Conservation (phyloP, 306 rosid species). For the Mimosa bimucronata region DNA sequence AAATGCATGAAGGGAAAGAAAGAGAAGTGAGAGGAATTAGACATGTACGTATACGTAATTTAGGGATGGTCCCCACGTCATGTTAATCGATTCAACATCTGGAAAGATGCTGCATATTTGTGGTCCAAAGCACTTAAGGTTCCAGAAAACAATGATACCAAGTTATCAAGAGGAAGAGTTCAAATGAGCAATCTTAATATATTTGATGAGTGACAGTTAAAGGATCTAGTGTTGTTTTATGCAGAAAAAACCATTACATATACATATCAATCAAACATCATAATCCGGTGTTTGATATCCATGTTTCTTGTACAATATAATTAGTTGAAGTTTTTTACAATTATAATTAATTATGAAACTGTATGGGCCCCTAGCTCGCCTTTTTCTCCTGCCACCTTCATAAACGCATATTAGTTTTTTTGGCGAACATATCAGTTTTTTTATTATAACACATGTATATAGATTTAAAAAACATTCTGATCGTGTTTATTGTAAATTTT, state of each 20-base stretch:
- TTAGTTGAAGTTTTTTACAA: background rate
- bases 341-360: background rate
- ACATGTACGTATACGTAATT: conserved; percentile 11
- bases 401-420: background rate
- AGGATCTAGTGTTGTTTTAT: conserved; percentile 24
- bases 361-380: conserved; percentile 33
- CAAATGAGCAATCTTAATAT: conserved; percentile 44
- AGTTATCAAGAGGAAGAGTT: conserved; percentile 52
- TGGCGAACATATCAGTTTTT: no score
- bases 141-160: conserved; percentile 61
- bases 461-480: background rate
- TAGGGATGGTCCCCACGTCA: conserved; percentile 44
- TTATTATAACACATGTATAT: no score
- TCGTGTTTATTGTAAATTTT: background rate
- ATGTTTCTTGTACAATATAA: background rate
- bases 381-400: background rate
- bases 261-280: conserved; percentile 39
- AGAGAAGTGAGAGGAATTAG: background rate
- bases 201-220: conserved; percentile 41
- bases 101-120: conserved; percentile 55
- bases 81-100: conserved; percentile 52
- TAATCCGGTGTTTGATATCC: conserved; percentile 35
- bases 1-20: conserved; percentile 2
- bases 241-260: conserved; percentile 21
- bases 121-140: conserved; percentile 58